Base-by-base conservation (phyloP, 345 rosid genomes). In the Noccaea caerulescens region DNA sequence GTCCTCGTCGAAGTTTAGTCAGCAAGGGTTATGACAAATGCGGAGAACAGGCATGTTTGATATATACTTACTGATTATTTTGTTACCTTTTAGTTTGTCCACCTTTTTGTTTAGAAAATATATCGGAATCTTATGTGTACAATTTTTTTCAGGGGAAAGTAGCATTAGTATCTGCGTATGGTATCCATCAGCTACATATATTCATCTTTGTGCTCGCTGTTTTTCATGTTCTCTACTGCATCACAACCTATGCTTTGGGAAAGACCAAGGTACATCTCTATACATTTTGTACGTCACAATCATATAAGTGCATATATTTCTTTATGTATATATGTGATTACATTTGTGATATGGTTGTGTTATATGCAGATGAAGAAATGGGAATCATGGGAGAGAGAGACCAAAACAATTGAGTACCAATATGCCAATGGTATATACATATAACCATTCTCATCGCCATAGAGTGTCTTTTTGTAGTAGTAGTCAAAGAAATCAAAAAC, bases 381-480 rank as follows among this genome's bases (percentile, higher is more conserved):
- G 98, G 86, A 80, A 78, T 64, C 70, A 5, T 93, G 98, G 98
- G 98, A 93, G 73, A 59, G 52, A 49, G 98, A 88, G 75, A 88
- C 98, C 34, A 86, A 76, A 85, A 87, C 92, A 55, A 54, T 85
- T 68, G 96, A 91, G 75, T 84, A 93, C 67, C 96, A 91, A 51
- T 91, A 81, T 75, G 75, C 82, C 25, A 85, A 93, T 54, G 98
- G 98, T 88, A 87, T 37, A 69, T 23, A 27, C 12, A 45, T 54
- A 66, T 33, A 51, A 9, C n/a, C 66, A 30, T 60, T 63, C 56
- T 53, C 43, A 71, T 53, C 7, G 12, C 13, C 8, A 7, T 20
- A 13, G 46, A 20, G 36, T 12, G 42, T 63, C 0, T 41, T 32
- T 58, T 58, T 44, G 37, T 13, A 12, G 13, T 39, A 16, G 11